Evolutionary conservation across 2,329 filamentous ascomycete genomes (phyloP).

Genomic region (Aquanectria penicillioides): DNA sequence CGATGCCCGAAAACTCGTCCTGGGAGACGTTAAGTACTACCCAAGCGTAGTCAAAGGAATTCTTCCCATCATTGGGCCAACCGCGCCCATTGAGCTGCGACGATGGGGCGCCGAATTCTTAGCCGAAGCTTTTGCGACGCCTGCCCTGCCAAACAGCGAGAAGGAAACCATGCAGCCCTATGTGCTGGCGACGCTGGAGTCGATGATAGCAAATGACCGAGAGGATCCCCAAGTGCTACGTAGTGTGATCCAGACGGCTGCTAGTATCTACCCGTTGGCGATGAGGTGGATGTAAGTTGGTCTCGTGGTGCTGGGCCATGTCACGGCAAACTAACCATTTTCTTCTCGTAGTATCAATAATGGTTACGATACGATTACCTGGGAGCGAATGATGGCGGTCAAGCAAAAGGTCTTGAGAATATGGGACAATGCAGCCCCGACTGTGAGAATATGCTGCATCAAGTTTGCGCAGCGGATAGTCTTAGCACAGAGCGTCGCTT

Average conservation of each 20-base stretch:
- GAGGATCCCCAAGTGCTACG: conserved; percentile 85
- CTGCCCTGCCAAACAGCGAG: conserved; percentile 78
- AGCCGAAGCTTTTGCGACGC: conserved; percentile 94
- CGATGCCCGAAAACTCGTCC: conserved; percentile 87
- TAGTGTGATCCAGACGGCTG: conserved; percentile 86
- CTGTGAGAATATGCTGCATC: conserved; percentile 91
- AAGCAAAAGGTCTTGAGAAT: conserved; percentile 88
- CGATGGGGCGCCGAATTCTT: conserved; percentile 97
- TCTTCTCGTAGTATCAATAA: conserved; percentile 78
- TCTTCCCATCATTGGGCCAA: conserved; percentile 86
- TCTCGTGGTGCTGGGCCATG: conserved; percentile 27
- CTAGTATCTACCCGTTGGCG: conserved; percentile 92
- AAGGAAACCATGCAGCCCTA: conserved; percentile 84
- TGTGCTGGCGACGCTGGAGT: conserved; percentile 80
- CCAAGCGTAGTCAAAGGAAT: conserved; percentile 91
- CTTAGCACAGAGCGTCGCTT: conserved; percentile 87
- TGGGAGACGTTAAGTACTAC: conserved; percentile 89
- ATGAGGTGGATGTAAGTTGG: conserved; percentile 91
- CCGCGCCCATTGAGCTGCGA: conserved; percentile 80
- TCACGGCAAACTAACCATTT: conserved; percentile 39
- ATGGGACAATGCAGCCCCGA: conserved; percentile 82
- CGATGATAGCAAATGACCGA: conserved; percentile 74
- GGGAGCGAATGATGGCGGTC: conserved; percentile 89
- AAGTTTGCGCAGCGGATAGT: conserved; percentile 97
- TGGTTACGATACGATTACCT: conserved; percentile 80